Conservation (phyloP, 495 filamentous ascomycete genomes). For the Mycothermus thermophilus region DNA sequence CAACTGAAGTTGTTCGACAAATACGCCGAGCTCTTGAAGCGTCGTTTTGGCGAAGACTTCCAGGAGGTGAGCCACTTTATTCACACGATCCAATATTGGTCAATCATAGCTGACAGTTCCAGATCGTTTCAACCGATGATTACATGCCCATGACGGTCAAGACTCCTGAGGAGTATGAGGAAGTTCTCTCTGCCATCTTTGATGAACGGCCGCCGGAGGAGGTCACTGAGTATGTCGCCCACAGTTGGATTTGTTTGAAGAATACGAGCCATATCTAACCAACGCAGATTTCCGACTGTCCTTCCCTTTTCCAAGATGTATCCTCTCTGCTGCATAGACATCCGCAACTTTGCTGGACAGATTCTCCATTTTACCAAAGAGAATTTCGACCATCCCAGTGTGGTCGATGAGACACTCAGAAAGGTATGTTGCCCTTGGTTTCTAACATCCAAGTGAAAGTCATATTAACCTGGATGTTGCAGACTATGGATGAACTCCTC, state of each 20-base stretch:
- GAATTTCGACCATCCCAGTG: slow-evolving; percentile 71
- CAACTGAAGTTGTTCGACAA: slow-evolving; percentile 78
- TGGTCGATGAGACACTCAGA: slow-evolving; percentile 80
- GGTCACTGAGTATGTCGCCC: slow-evolving; percentile 48
- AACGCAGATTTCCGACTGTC: slow-evolving; percentile 66
- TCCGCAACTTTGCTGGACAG: slow-evolving; percentile 89
- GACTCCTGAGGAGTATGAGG: slow-evolving; percentile 80
- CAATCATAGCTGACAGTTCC: too few relatives aligned
- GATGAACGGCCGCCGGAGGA: slow-evolving; percentile 65
- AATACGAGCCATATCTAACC: slow-evolving; percentile 5
- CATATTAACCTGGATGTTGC: too few relatives aligned
- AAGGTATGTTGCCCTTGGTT: slow-evolving; percentile 36
- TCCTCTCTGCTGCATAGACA: slow-evolving; percentile 92
- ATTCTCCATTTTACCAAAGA: slow-evolving; percentile 94
- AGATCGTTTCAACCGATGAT: slow-evolving; percentile 93
- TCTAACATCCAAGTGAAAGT: too few relatives aligned
- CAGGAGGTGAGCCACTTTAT: slow-evolving; percentile 60
- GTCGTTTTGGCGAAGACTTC: slow-evolving; percentile 82
- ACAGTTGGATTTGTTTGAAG: not conserved
- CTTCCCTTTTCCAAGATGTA: slow-evolving; percentile 99
- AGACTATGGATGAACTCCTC: slow-evolving; percentile 74
- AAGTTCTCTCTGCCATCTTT: slow-evolving; percentile 76
- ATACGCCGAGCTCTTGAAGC: slow-evolving; percentile 84
- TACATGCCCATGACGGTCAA: slow-evolving; percentile 99
- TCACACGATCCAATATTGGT: too few relatives aligned